Conservation (phyloP, 176 grass and related monocot genomes). For the Bonia amplexicaulis region DNA sequence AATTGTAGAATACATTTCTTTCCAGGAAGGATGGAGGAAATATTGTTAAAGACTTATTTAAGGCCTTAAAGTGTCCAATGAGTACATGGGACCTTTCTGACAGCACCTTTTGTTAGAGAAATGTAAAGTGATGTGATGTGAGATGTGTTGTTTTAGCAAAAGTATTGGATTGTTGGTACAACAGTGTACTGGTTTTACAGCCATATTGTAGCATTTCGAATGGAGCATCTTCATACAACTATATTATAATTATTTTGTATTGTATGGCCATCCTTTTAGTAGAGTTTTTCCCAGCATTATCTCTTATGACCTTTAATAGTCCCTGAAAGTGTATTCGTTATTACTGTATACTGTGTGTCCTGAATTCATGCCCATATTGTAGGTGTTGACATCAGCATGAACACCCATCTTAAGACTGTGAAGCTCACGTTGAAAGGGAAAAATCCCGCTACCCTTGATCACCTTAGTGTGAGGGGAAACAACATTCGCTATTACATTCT, state of each 20-base stretch:
- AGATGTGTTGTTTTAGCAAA: neutral
- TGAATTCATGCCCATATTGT: constrained; percentile 11
- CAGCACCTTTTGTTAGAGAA: neutral
- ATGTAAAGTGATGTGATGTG: neutral
- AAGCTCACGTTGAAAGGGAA: constrained; percentile 68
- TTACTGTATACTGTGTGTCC: neutral
- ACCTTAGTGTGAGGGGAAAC: constrained; percentile 73
- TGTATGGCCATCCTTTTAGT: neutral
- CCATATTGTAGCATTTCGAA: neutral
- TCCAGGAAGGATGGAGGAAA: neutral
- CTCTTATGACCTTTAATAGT: neutral
- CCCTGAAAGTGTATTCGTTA: neutral
- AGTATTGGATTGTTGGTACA: neutral
- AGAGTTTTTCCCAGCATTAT: neutral
- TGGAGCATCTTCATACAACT: neutral
- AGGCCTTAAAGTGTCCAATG: neutral
- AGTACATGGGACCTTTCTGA: neutral
- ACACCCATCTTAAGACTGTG: constrained; percentile 77
- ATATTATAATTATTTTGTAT: neutral
- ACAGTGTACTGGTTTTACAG: neutral
- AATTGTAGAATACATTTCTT: neutral
- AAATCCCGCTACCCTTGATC: constrained; percentile 67
- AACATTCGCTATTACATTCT: constrained; percentile 77
- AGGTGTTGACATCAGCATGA: constrained; percentile 86
- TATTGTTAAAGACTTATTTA: neutral